phyloP scores from a whole-genome alignment of 371 early-diverging fungal genomes.

The Entomophthora muscae region DNA sequence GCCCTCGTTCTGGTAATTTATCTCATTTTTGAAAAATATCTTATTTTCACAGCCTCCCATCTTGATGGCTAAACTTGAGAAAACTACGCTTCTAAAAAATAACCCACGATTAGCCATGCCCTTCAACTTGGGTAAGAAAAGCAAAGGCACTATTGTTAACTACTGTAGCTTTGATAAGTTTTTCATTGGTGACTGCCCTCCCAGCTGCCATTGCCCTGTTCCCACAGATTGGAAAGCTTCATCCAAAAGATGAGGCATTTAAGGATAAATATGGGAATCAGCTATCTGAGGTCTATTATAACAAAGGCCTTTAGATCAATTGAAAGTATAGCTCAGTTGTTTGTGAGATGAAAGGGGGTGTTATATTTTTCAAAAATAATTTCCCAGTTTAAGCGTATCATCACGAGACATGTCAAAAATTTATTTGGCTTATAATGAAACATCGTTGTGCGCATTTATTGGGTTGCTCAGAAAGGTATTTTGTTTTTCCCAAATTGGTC shows the following conservation, averaged over 20 bases:
- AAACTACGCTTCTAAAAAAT: not conserved
- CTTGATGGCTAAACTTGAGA: not conserved
- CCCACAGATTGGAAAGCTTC: constrained; percentile 28
- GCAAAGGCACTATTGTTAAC: not conserved
- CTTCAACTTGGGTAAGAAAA: not conserved
- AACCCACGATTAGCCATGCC: constrained; percentile 1
- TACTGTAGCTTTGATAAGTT: constrained; percentile 28
- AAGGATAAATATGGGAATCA: not conserved
- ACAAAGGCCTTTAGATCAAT: not conserved
- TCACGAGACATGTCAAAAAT: no score
- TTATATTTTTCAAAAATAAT: no score
- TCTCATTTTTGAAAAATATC: not conserved
- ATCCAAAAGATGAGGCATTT: not conserved
- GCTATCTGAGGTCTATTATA: not conserved
- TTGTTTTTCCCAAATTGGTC: no score
- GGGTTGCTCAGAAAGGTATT: no score
- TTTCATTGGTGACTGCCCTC: constrained; percentile 49
- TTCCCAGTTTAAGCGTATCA: no score
- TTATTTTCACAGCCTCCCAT: not conserved
- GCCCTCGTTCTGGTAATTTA: constrained; percentile 1
- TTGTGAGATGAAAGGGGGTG: no score
- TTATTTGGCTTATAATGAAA: no score
- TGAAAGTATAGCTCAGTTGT: no score
- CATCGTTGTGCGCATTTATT: no score
- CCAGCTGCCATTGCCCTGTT: constrained; percentile 66